Base-by-base conservation (phyloP, 1,139 yeast species). In the Magnusiomyces clavatus region DNA sequence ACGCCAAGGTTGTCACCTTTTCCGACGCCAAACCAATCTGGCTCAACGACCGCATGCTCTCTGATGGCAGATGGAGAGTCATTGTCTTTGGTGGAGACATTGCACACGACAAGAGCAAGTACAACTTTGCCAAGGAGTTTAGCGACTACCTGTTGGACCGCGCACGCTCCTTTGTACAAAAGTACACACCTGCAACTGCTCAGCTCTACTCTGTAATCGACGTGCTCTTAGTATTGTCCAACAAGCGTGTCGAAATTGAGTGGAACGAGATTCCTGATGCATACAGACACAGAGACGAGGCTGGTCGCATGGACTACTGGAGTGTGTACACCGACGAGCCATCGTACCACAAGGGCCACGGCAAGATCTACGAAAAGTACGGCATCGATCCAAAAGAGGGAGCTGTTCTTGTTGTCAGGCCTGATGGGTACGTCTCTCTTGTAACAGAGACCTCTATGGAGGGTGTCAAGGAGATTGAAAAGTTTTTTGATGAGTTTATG, bases 391-490 rank as follows among this genome's bases (percentile, higher is more conserved):
- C 61, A 14, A 49, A 59, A 24, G 55, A 53, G 8, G 70, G 72
- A 19, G 64, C 65, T 12, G 51, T 69, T 35, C 49, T 67, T 24
- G 65, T 69, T 34, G 55, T 67, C 16, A 58, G 73, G 44, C 73
- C 73, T n/a, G 73, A 69, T 58, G 70, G 71, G 2, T 68, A 69
- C 49, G 67, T 69, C 34, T 62, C 71, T 17, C 46, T 57, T 34
- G 67, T 67, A 17, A 56, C 63, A 16, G 61, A 59, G 31, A 58
- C 57, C 31, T 57, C 60, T 14, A 44, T 46, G 17, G 52, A 50
- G 11, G 69, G 69, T 20, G 58, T 64, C 46, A 50, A 58, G 14
- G 55, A 59, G 42, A 59, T 67, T 49, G 61, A 58, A 31, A 36
- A 50, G 4, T 67, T 63, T 54, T 67, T 67, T 55, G 54, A 57